These are phyloP conservation scores for Isatis lusitanica DNA, from an alignment of 441 rosid species.

Conservation along the genomic window DNA sequence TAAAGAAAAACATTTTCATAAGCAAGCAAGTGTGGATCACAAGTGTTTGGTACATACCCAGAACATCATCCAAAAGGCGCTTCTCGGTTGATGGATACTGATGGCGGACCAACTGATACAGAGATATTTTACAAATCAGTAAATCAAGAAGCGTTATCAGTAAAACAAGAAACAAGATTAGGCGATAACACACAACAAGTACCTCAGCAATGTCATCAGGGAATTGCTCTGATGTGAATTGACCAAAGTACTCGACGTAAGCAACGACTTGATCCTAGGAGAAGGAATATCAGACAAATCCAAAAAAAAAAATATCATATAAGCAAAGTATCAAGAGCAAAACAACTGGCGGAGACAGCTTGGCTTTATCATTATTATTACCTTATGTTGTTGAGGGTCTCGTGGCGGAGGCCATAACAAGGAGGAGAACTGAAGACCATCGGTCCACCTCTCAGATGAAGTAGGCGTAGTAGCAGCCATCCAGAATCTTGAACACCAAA, in stretches of 20 bases:
- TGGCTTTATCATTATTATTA: conserved; percentile 41
- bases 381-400: conserved; percentile 83
- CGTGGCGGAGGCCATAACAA: conserved; percentile 89
- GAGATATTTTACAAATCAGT: conserved; percentile 29
- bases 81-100: conserved; percentile 86
- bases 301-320: neutral
- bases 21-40: neutral
- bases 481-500: conserved; percentile 18
- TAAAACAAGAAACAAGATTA: neutral
- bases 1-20: neutral
- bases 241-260: conserved; percentile 93
- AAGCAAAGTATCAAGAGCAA: neutral
- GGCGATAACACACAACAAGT: conserved; percentile 18
- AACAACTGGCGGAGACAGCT: neutral
- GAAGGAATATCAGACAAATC: neutral
- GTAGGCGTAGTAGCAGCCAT: conserved; percentile 52
- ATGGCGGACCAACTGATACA: conserved; percentile 74
- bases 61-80: conserved; percentile 91
- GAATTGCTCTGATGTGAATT: conserved; percentile 92
- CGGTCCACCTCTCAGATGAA: conserved; percentile 91
- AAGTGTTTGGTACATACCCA: conserved; percentile 65
- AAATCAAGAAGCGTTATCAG: conserved; percentile 7
- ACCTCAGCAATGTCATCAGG: conserved; percentile 98
- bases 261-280: conserved; percentile 87
- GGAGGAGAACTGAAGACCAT: conserved; percentile 88